A percentile compares a stretch with the other conserved stretches of the same genome.
These are phyloP conservation scores for Amborella trichopoda DNA, from an alignment of 164 flowering plant species.

Conservation along the genomic window DNA sequence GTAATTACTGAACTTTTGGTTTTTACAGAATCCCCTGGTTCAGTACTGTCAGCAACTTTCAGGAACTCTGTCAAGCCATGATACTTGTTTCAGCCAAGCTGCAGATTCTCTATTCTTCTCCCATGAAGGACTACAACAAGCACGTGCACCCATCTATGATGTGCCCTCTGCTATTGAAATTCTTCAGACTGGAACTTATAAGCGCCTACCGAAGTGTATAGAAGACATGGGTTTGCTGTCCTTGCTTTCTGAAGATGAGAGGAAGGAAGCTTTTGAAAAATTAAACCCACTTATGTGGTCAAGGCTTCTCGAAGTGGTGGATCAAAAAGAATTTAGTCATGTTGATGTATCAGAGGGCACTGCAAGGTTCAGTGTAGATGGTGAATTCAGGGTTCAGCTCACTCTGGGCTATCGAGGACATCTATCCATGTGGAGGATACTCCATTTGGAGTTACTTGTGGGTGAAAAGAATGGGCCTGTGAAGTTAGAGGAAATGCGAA, in stretches of 20 bases:
- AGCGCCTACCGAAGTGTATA: constrained; percentile 83
- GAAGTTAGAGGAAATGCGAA: constrained; percentile 64
- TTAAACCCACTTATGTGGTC: constrained; percentile 75
- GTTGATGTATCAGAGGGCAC: constrained; percentile 82
- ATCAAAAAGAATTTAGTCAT: constrained; percentile 74
- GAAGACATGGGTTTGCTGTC: constrained; percentile 70
- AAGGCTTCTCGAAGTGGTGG: constrained; percentile 64
- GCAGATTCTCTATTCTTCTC: constrained; percentile 94
- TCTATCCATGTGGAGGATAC: constrained; percentile 84
- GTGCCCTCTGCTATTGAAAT: constrained; percentile 92
- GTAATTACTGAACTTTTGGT: constrained; percentile 2
- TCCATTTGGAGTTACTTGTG: constrained; percentile 88
- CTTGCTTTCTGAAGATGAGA: constrained; percentile 51
- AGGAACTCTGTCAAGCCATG: constrained; percentile 91
- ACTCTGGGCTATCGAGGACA: constrained; percentile 98
- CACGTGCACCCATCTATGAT: constrained; percentile 97
- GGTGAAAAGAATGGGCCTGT: constrained; percentile 81
- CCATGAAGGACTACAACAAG: constrained; percentile 98
- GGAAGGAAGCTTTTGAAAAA: constrained; percentile 65
- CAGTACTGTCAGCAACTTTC: constrained; percentile 89
- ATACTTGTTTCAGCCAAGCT: constrained; percentile 89
- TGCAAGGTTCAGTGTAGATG: constrained; percentile 64
- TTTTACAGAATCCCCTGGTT: constrained; percentile 83
- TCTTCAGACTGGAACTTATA: constrained; percentile 69
- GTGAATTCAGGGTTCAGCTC: constrained; percentile 81